phyloP scores from a whole-genome alignment of 192 early-diverging fungal species.

The Coemansia sp. region DNA sequence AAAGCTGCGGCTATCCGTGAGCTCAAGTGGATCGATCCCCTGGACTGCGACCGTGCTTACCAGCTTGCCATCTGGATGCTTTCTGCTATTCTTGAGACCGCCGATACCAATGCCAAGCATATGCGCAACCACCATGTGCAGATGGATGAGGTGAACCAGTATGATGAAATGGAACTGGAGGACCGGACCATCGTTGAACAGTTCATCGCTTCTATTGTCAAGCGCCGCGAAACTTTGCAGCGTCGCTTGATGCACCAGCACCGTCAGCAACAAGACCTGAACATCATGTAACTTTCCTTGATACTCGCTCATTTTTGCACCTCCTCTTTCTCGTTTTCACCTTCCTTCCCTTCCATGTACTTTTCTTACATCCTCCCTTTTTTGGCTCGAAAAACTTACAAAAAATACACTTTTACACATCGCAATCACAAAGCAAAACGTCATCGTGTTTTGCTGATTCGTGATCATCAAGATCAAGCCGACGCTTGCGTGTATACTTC shows the following conservation, averaged over 20 bases:
- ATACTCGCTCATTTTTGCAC: too few relatives aligned
- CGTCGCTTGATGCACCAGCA: slow-evolving; percentile 31
- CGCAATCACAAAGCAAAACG: not conserved
- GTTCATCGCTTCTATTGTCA: slow-evolving; percentile 53
- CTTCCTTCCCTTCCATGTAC: not conserved
- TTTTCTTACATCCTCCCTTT: slow-evolving; percentile 7
- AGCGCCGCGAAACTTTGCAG: slow-evolving; percentile 48
- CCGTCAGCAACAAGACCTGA: not conserved
- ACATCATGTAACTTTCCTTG: slow-evolving; percentile 6
- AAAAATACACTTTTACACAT: not conserved
- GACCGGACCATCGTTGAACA: slow-evolving; percentile 51
- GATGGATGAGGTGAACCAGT: not conserved
- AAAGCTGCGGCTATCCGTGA: slow-evolving; percentile 62
- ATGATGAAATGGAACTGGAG: slow-evolving; percentile 29
- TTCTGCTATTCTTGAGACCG: slow-evolving; percentile 63
- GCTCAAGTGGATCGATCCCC: slow-evolving; percentile 61
- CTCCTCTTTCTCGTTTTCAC: not conserved
- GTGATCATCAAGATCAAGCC: slow-evolving; percentile 7
- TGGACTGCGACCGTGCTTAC: slow-evolving; percentile 72
- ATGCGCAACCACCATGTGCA: not conserved
- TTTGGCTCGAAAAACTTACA: not conserved
- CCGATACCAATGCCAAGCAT: slow-evolving; percentile 1
- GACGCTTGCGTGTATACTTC: slow-evolving; percentile 16
- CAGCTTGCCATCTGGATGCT: slow-evolving; percentile 76
- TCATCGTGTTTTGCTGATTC: too few relatives aligned